These are phyloP conservation scores for Marchantia polymorpha DNA, from an alignment of 225 moss, liverwort and hornwort species.

Conservation along the genomic window DNA sequence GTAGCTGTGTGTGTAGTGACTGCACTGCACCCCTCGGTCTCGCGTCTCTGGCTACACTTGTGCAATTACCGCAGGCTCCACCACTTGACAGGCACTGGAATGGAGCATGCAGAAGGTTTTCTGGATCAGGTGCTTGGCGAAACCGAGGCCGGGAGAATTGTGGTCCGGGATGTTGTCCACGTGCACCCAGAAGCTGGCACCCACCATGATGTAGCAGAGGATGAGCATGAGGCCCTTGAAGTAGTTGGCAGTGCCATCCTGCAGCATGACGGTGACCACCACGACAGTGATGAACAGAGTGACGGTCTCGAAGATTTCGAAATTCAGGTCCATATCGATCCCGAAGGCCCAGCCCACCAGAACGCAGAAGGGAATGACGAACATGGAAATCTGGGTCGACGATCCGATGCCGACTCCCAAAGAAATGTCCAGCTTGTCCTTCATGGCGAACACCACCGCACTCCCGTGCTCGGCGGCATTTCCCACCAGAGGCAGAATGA, in stretches of 20 bases:
- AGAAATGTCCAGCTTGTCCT: conserved; percentile 83
- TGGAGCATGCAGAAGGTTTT: conserved; percentile 1
- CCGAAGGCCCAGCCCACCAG: conserved; percentile 67
- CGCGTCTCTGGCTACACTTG: background rate
- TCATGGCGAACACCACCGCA: conserved; percentile 71
- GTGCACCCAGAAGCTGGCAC: conserved; percentile 80
- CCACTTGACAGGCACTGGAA: background rate
- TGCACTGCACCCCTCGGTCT: too few species aligned
- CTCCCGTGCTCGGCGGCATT: conserved; percentile 85
- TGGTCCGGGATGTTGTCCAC: conserved; percentile 24
- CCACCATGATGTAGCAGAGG: conserved; percentile 72
- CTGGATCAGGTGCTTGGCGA: conserved; percentile 5
- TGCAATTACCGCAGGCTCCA: background rate
- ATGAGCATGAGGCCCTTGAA: conserved; percentile 84
- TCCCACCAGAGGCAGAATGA: conserved; percentile 77
- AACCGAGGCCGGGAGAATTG: background rate
- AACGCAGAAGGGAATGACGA: conserved; percentile 77
- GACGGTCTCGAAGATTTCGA: conserved; percentile 76
- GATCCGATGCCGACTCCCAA: conserved; percentile 79
- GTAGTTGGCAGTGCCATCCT: conserved; percentile 78
- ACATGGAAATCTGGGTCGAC: conserved; percentile 87
- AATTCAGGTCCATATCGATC: conserved; percentile 73
- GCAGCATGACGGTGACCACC: conserved; percentile 67
- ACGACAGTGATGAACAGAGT: conserved; percentile 75
- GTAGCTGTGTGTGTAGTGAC: too few species aligned